Conservation (phyloP, 2,329 filamentous ascomycete genomes). For the Paecilomyces sp. region DNA sequence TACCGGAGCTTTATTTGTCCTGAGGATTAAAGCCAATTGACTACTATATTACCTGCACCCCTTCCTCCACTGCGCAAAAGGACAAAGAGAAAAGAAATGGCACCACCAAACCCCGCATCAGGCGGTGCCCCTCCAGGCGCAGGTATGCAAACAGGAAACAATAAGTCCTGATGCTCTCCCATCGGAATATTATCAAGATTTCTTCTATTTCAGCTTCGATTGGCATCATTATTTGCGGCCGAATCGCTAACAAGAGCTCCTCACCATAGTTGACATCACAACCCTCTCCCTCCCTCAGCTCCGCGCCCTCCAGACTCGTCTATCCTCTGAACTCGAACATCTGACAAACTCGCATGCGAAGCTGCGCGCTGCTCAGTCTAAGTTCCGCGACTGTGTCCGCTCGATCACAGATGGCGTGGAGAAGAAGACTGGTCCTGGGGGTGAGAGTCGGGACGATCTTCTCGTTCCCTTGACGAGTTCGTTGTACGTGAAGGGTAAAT, state of each 20-base stretch:
- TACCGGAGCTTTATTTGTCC: neutral
- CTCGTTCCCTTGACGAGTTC: conserved; percentile 94
- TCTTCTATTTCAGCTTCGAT: too few relatives aligned
- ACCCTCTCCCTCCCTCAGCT: conserved; percentile 79
- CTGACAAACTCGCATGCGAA: conserved; percentile 84
- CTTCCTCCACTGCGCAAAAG: neutral
- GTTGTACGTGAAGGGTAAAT: conserved; percentile 79
- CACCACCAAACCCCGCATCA: conserved; percentile 20
- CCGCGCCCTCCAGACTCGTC: conserved; percentile 85
- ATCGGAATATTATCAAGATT: too few relatives aligned
- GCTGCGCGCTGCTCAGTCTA: conserved; percentile 79
- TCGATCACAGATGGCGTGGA: conserved; percentile 60
- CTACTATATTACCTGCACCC: neutral
- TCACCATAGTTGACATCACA: conserved; percentile 56
- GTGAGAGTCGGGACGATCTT: conserved; percentile 43
- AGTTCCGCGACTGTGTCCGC: conserved; percentile 82
- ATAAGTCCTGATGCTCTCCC: neutral
- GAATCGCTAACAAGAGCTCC: too few relatives aligned
- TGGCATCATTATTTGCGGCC: too few relatives aligned
- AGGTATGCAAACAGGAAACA: conserved; percentile 14
- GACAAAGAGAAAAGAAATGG: conserved; percentile 13
- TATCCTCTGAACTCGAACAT: conserved; percentile 93
- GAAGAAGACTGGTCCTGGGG: conserved; percentile 23
- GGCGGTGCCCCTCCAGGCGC: conserved; percentile 19
- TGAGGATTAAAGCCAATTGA: neutral